phyloP scores from a whole-genome alignment of 148 eudicot species.

The Heliamphora exappendiculata region DNA sequence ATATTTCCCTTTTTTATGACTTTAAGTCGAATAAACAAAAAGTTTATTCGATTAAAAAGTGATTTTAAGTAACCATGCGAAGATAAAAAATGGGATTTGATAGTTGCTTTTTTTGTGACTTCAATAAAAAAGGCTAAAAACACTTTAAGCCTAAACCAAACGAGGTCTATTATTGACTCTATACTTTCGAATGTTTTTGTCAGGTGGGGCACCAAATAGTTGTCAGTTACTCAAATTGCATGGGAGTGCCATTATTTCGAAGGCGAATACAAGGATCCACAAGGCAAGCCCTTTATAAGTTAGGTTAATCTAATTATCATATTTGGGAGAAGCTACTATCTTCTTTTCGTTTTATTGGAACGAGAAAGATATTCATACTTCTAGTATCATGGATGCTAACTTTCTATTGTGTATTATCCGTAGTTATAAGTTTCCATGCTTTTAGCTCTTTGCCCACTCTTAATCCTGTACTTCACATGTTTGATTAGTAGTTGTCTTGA shows the following conservation, averaged over 20 bases:
- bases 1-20: too few relatives aligned
- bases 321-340: conserved; percentile 3
- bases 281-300: conserved; percentile 67
- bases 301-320: conserved; percentile 30
- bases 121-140: too few relatives aligned
- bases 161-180: background rate
- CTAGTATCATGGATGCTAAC: background rate
- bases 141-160: too few relatives aligned
- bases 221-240: conserved; percentile 80
- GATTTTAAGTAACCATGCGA: too few relatives aligned
- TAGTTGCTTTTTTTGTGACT: too few relatives aligned
- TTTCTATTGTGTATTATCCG: background rate
- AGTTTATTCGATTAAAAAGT: too few relatives aligned
- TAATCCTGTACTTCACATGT: background rate
- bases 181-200: background rate
- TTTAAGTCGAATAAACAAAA: too few relatives aligned
- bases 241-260: conserved; percentile 91
- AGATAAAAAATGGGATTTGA: too few relatives aligned
- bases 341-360: background rate
- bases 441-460: background rate
- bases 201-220: conserved; percentile 98
- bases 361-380: background rate
- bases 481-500: background rate
- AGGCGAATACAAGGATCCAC: conserved; percentile 88
- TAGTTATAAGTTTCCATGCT: background rate